Evolutionary conservation across 768 basidiomycete genomes (phyloP), one percentile per base, ranked within the genome.

Genomic region (Leccinum uliginosum): DNA sequence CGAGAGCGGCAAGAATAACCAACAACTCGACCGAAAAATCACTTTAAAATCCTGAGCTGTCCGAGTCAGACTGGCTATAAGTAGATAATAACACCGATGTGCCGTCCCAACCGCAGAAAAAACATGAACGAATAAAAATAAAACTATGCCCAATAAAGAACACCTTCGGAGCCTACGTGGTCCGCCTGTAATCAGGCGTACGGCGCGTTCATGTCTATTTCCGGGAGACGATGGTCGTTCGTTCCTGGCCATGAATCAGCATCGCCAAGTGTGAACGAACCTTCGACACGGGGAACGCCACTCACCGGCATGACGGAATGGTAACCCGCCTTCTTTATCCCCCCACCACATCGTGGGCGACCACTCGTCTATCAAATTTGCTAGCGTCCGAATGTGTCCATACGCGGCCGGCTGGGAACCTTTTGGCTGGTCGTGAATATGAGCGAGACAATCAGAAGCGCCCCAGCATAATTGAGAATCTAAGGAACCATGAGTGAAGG

Each of bases 291-390:
- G 49, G 48, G 32, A 19, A 21, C 29, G 17, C 15, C 30, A 58
- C 35, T 54, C 55, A 65, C 70, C 70, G 1, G 68, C 66, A 55
- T 62, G 66, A 46, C 29, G 50, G 26, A 19, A 47, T 0, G 53
- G 46, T 23, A 19, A 52, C 32, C 59, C 56, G 12, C 14, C 30
- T 1, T 45, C 43, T n/a, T 70, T 71, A 21, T 62, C 60, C 17
- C 66, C 70, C 65, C 70, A 71, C 69, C 70, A 66, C 60, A 72
- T 68, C 7, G 56, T 67, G 1, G 63, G 55, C n/a, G 69, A 68
- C 73, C 73, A 70, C n/a, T 74, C 71, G 54, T 74, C 73, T 34
- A 72, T 62, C 54, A 73, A 54, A 48, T 73, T 71, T 3, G 66
- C 70, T 15, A 74, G 63, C 15, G 69, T 74, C 47, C 72, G 68